phyloP scores from a whole-genome alignment of 805 yeast species.

The Wickerhamomyces canadensis region DNA sequence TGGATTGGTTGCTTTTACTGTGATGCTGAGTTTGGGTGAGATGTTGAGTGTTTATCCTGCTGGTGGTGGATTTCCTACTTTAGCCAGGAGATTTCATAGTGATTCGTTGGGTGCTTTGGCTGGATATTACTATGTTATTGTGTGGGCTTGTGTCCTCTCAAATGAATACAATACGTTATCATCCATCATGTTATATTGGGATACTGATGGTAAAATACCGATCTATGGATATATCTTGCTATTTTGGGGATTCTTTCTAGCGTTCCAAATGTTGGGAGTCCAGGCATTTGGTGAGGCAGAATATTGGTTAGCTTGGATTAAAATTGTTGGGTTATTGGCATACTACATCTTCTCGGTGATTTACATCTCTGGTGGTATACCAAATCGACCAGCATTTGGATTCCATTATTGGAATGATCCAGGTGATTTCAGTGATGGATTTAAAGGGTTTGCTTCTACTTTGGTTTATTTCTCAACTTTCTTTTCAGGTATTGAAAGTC shows the following conservation, averaged over 20 bases:
- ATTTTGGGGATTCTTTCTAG: constrained; percentile 46
- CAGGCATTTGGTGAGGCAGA: constrained; percentile 53
- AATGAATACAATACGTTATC: constrained; percentile 52
- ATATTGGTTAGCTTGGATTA: constrained; percentile 46
- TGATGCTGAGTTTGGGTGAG: constrained; percentile 57
- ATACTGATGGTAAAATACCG: constrained; percentile 47
- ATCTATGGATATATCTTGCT: constrained; percentile 49
- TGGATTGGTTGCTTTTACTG: constrained; percentile 46
- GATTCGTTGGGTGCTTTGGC: constrained; percentile 51
- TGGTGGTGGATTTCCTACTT: constrained; percentile 41
- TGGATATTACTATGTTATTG: constrained; percentile 49
- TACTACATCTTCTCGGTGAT: constrained; percentile 46
- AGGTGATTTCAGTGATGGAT: constrained; percentile 36
- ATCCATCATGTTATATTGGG: constrained; percentile 37
- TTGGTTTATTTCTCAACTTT: constrained; percentile 70
- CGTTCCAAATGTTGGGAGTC: constrained; percentile 48
- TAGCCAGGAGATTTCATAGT: constrained; percentile 47
- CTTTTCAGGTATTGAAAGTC: constrained; percentile 72
- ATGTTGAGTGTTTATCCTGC: constrained; percentile 48
- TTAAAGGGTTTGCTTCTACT: constrained; percentile 52
- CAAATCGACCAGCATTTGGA: constrained; percentile 28
- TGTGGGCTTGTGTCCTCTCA: constrained; percentile 54
- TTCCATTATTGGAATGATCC: constrained; percentile 29
- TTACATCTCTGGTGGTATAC: constrained; percentile 37
- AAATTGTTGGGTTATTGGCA: constrained; percentile 42